Evolutionary conservation across 352 stramenopile species (phyloP), one percentile per base, ranked within the genome.

Genomic region (Phytophthora sp.): DNA sequence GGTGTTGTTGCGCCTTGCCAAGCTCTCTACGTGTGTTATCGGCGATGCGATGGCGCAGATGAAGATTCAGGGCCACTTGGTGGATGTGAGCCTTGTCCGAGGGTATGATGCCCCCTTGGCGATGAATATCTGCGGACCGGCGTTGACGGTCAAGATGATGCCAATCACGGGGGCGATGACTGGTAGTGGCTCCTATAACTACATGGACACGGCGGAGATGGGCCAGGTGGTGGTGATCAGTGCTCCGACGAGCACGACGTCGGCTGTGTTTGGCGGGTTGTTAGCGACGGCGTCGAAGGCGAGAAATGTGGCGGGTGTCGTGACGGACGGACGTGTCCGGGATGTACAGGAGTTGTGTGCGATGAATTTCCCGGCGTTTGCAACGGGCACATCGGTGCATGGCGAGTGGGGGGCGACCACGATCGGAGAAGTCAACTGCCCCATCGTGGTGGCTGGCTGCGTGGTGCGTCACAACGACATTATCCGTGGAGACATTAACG

Each of bases 171-270:
- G 86, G 26, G 33, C 81, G 7, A 36, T 45, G 12, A 13, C 41
- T 7, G 23, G 31, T 23, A 39, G 29, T 2, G 39, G 38, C 6
- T 73, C 81, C 24, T 89, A 90, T 63, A 84, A 90, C 72, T 93
- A 94, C 59, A 81, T 94, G 18, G 86, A 94, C 66, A 90, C 82
- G 49, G 75, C 80, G 13, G 83, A 90, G 42, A 83, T 86, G 71
- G 86, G 84, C 7, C 82, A 91, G 38, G 84, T 94, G 18, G 76
- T 94, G 21, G 86, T 93, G 16, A 90, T 94, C 49, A 91, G 83
- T 54, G 73, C 84, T 7, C 86, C 86, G 0, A 50, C 64, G 15
- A 74, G 79, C 1, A 78, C 73, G 50, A 89, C 82, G 13, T 80
- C 81, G 20, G 86, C 79, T 0, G 86, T 94, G 20, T 94, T 93